Evolutionary conservation across 306 rosid species (phyloP).

Genomic region (Quercus parvula): DNA sequence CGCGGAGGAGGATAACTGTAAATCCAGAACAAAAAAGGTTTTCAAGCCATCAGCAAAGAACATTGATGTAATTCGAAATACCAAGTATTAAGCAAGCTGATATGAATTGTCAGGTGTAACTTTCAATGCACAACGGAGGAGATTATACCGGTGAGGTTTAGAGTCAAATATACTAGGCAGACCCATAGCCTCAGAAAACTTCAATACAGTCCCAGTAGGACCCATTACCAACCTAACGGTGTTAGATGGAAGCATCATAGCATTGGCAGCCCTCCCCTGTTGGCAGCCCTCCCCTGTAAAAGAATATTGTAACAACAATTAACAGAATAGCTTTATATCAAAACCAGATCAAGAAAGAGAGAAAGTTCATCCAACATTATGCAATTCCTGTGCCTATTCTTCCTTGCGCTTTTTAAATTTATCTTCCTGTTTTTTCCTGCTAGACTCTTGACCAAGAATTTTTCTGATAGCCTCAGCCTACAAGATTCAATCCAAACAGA

Average conservation of each 20-base stretch:
- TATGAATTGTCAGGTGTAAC: not conserved
- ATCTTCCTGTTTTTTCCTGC: slow-evolving; percentile 86
- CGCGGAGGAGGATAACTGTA: slow-evolving; percentile 93
- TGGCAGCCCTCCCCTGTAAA: slow-evolving; percentile 84
- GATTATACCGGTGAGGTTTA: slow-evolving; percentile 38
- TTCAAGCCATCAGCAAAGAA: slow-evolving; percentile 11
- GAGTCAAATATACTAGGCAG: slow-evolving; percentile 60
- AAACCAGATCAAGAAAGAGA: not conserved
- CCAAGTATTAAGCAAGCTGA: slow-evolving; percentile 1
- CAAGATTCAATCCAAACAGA: slow-evolving; percentile 21
- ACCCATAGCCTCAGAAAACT: slow-evolving; percentile 81
- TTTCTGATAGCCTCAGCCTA: slow-evolving; percentile 94
- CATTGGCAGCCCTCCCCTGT: slow-evolving; percentile 90
- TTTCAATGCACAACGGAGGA: not conserved
- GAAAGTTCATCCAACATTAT: not conserved
- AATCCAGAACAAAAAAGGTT: slow-evolving; percentile 3
- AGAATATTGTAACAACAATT: not conserved
- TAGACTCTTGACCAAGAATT: slow-evolving; percentile 97
- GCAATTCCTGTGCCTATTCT: slow-evolving; percentile 80
- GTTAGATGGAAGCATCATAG: slow-evolving; percentile 55
- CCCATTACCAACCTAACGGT: slow-evolving; percentile 68
- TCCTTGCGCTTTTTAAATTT: slow-evolving; percentile 88
- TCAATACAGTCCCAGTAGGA: slow-evolving; percentile 69
- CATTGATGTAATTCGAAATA: slow-evolving; percentile 2
- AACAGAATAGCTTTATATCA: not conserved